Evolutionary conservation across 169 alveolate genomes (phyloP).

Genomic region (Plasmodium coatneyi): DNA sequence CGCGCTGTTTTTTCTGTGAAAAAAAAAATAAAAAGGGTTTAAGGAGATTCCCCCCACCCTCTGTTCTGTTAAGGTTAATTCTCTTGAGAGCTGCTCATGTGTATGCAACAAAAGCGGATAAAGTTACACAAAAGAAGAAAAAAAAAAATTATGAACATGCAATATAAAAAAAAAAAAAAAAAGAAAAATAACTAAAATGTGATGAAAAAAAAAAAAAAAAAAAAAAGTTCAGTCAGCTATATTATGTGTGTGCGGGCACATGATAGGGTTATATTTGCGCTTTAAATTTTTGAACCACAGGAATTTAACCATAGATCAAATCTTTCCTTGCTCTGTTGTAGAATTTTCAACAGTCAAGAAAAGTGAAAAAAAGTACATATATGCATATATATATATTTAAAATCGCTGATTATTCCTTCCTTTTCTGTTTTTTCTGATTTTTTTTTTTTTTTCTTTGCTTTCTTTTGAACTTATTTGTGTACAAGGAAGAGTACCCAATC

Average conservation of each 20-base stretch:
- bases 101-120: constrained; percentile 18
- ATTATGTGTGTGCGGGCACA: constrained; percentile 28
- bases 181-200: not conserved
- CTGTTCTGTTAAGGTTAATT: not conserved
- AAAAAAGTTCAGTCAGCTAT: constrained; percentile 46
- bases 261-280: constrained; percentile 6
- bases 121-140: not conserved
- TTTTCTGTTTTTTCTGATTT: no score
- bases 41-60: not conserved
- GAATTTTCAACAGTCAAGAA: constrained; percentile 4
- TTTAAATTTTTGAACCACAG: constrained; percentile 2
- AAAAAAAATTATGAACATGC: constrained; percentile 58
- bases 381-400: not conserved
- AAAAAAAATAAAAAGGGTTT: not conserved
- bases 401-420: not conserved
- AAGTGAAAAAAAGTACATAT: not conserved
- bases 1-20: not conserved
- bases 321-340: not conserved
- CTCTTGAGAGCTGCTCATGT: not conserved
- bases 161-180: constrained; percentile 5
- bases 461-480: constrained; percentile 34
- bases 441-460: constrained; percentile 11
- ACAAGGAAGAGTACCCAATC: not conserved
- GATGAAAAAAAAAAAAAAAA: constrained; percentile 2
- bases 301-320: constrained; percentile 19